Evolutionary conservation across 331 rosid species (phyloP), one percentile per base, ranked within the genome.

Genomic region (Ulmus americana): DNA sequence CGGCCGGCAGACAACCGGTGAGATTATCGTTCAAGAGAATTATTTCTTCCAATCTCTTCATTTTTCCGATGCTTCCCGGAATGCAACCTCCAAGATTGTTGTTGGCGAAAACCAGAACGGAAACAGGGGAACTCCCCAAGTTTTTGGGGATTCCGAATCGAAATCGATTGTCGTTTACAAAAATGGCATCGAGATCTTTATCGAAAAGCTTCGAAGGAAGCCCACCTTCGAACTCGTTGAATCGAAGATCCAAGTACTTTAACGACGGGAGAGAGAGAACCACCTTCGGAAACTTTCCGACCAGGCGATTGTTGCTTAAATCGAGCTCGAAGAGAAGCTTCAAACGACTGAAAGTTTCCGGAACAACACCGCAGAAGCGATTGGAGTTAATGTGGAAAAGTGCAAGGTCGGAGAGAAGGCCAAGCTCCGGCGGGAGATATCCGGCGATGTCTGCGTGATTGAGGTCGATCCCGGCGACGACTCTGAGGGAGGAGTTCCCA

Each of bases 361-460:
- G 87, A 4, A 83, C 78, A 2, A 70, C 62, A 70, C 87, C 87
- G 45, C 84, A 70, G 57, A 83, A 83, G 47, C 84, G 74, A 74
- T 83, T 83, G 56, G 76, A 70, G 76, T 83, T 83, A 45, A 79
- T 52, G 68, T 83, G 87, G 59, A 83, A 64, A 6, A 83, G 73
- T 15, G 84, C 69, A 9, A 83, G 79, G 64, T 83, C 87, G 6
- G 82, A 14, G 67, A 83, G 83, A 10, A 70, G 70, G 12, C 84
- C 83, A 13, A 83, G 79, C 63, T 79, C 82, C 0, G 69, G 62
- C 0, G 81, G 82, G 0, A 79, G 77, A 16, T 71, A 72, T 3
- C 87, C 87, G 20, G 77, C 75, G 43, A 83, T 78, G 66, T 76
- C 81, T 5, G 76, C 84, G 57, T 76, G 84, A 65, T 83, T 83